phyloP scores from a whole-genome alignment of 768 basidiomycete species.

The Leccinellum luteum region DNA sequence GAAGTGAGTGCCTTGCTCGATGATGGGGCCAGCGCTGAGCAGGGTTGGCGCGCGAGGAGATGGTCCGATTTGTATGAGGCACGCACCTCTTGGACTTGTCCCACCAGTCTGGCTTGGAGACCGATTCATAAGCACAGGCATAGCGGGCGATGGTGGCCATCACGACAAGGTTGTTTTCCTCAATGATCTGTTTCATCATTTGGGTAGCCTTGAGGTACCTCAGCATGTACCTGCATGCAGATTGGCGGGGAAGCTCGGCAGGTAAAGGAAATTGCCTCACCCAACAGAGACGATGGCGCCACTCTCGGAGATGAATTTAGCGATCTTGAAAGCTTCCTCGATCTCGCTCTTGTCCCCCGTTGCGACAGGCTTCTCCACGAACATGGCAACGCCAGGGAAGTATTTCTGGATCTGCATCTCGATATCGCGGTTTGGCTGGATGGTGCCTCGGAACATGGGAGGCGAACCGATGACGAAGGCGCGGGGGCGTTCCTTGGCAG shows the following conservation, averaged over 20 bases:
- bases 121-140: conserved; percentile 80
- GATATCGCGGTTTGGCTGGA: conserved; percentile 73
- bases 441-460: conserved; percentile 88
- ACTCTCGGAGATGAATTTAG: conserved; percentile 65
- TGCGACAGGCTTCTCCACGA: conserved; percentile 91
- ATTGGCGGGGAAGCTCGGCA: neutral
- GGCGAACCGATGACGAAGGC: conserved; percentile 89
- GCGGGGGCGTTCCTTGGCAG: conserved; percentile 63
- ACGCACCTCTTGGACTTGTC: conserved; percentile 85
- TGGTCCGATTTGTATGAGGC: conserved; percentile 1
- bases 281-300: conserved; percentile 87
- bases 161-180: conserved; percentile 90
- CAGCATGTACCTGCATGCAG: conserved; percentile 73
- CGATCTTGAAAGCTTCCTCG: conserved; percentile 65
- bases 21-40: conserved; percentile 68
- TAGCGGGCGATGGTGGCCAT: conserved; percentile 97
- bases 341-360: conserved; percentile 74
- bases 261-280: conserved; percentile 38
- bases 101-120: conserved; percentile 89
- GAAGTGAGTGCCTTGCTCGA: conserved; percentile 96
- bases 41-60: conserved; percentile 4
- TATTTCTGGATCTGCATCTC: conserved; percentile 83
- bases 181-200: conserved; percentile 94
- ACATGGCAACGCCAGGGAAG: conserved; percentile 87
- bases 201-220: conserved; percentile 92